phyloP scores from a whole-genome alignment of 805 yeast genomes.

The Metschnikowia orientalis region DNA sequence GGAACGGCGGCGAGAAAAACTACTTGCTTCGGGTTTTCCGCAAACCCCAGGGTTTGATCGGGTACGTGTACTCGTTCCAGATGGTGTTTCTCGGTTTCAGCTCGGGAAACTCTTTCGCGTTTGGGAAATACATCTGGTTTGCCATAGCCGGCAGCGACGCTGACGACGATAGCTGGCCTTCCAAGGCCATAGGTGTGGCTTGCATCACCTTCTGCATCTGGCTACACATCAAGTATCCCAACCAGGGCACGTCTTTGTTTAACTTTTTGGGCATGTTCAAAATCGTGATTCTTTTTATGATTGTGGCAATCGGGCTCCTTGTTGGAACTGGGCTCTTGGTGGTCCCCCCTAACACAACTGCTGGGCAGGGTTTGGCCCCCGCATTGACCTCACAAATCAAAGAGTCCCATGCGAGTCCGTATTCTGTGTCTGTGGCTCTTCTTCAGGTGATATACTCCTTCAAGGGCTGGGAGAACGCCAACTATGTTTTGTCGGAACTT shows the following conservation, averaged over 20 bases:
- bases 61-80: slow-evolving; percentile 44
- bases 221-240: slow-evolving; percentile 47
- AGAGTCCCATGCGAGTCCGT: slow-evolving; percentile 36
- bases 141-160: slow-evolving; percentile 27
- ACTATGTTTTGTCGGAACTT: slow-evolving; percentile 57
- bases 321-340: slow-evolving; percentile 32
- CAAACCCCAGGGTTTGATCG: slow-evolving; percentile 31
- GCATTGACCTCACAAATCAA: slow-evolving; percentile 1
- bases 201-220: slow-evolving; percentile 44
- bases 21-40: slow-evolving; percentile 34
- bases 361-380: not conserved
- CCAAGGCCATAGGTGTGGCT: slow-evolving; percentile 46
- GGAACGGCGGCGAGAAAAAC: slow-evolving; percentile 41
- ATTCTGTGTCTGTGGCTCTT: slow-evolving; percentile 52
- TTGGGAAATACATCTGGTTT: slow-evolving; percentile 53
- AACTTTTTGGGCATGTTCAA: slow-evolving; percentile 53
- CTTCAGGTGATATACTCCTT: slow-evolving; percentile 59
- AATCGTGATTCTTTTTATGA: slow-evolving; percentile 45
- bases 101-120: slow-evolving; percentile 61
- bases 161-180: slow-evolving; percentile 26
- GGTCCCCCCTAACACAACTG: slow-evolving; percentile 13
- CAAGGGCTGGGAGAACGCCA: slow-evolving; percentile 70
- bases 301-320: slow-evolving; percentile 45
- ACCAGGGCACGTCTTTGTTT: slow-evolving; percentile 47
- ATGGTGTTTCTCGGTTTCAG: slow-evolving; percentile 58